Evolutionary conservation across 768 basidiomycete species (phyloP).

Genomic region (Boletellus ananiceps): DNA sequence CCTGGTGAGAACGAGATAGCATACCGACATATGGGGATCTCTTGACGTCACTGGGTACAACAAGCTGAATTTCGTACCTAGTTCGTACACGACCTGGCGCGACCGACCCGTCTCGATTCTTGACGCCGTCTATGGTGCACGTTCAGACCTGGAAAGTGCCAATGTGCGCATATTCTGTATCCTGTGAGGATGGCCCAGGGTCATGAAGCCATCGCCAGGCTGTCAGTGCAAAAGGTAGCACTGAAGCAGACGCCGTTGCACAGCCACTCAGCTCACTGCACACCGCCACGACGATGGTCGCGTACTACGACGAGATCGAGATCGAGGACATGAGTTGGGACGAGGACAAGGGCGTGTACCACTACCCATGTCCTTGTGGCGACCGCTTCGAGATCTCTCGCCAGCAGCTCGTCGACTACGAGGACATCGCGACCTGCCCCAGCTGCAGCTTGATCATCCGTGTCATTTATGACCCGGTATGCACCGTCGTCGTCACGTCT

Average conservation of each 20-base stretch:
- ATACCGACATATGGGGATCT: neutral
- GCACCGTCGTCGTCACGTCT: constrained; percentile 28
- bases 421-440: constrained; percentile 94
- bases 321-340: constrained; percentile 98
- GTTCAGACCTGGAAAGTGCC: too few relatives aligned
- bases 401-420: constrained; percentile 78
- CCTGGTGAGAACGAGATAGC: neutral
- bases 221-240: too few relatives aligned
- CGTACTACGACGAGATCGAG: constrained; percentile 95
- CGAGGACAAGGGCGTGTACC: constrained; percentile 72
- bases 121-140: too few relatives aligned
- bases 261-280: too few relatives aligned
- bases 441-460: constrained; percentile 92
- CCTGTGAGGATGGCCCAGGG: too few relatives aligned
- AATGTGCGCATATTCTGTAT: too few relatives aligned
- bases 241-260: neutral
- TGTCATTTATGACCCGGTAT: constrained; percentile 91
- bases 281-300: constrained; percentile 62
- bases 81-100: neutral
- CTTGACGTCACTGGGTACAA: neutral
- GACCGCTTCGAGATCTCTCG: constrained; percentile 96
- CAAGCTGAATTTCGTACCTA: neutral
- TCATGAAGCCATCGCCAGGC: too few relatives aligned
- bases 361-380: constrained; percentile 97
- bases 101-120: too few relatives aligned